These are phyloP conservation scores for Astrephomene gubernaculifera DNA, from an alignment of 139 green algal species.

Conservation along the genomic window DNA sequence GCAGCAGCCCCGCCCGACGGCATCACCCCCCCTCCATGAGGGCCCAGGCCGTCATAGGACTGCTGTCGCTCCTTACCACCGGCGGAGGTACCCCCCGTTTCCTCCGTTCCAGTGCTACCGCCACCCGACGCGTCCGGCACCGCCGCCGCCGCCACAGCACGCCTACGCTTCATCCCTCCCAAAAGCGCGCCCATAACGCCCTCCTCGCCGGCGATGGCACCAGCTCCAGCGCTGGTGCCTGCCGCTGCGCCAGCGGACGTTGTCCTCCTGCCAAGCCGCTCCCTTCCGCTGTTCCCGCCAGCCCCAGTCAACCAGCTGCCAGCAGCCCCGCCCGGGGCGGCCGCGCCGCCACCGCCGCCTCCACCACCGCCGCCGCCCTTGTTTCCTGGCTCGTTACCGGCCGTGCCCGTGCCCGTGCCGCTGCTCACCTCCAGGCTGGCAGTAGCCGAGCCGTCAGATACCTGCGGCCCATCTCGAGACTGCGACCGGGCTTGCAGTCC, in stretches of 20 bases:
- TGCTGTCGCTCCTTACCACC: neutral
- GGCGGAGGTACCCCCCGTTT: too few species aligned
- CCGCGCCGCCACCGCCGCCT: neutral
- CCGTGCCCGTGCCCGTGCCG: neutral
- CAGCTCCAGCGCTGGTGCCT: neutral
- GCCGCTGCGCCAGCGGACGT: neutral
- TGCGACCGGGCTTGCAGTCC: neutral
- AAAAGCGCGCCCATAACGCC: neutral
- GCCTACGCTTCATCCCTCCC: neutral
- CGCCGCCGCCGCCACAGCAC: neutral
- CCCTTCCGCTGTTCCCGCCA: too few species aligned
- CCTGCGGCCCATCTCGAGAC: neutral
- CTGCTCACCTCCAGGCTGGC: constrained; percentile 33
- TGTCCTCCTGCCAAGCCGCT: too few species aligned
- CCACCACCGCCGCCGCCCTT: neutral
- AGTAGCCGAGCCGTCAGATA: constrained; percentile 2
- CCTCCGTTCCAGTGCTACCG: neutral
- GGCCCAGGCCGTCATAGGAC: neutral
- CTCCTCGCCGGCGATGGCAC: neutral
- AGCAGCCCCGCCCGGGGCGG: neutral
- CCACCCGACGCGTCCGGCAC: neutral
- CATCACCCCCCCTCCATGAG: neutral
- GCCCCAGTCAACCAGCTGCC: too few species aligned
- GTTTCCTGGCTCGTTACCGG: too few species aligned
- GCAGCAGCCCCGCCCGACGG: too few species aligned